Evolutionary conservation across 495 filamentous ascomycete species (phyloP).

Genomic region (Staphylotrichum longicolle): DNA sequence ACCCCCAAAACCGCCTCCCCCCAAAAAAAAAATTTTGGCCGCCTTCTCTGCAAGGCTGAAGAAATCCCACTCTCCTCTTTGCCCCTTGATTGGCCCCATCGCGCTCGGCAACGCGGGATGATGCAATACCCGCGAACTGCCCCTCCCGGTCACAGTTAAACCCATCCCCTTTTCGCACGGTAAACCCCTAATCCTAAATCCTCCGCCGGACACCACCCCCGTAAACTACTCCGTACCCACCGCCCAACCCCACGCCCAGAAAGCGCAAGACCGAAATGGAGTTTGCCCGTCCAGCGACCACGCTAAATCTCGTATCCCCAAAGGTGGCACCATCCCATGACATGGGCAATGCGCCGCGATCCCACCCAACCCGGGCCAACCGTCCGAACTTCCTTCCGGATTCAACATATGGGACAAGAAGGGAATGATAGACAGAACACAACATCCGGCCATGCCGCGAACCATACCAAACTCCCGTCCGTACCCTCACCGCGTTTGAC

Average conservation of each 20-base stretch:
- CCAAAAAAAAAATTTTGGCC: slow-evolving; percentile 1
- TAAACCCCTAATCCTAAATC: background rate
- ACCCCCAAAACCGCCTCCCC: background rate
- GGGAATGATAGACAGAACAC: no score
- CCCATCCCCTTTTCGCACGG: background rate
- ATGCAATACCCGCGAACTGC: slow-evolving; percentile 10
- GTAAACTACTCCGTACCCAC: background rate
- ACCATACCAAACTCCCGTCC: no score
- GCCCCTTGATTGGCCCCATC: background rate
- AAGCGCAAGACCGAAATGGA: no score
- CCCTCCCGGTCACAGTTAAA: background rate
- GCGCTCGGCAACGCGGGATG: background rate
- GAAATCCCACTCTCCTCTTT: background rate
- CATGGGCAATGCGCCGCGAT: background rate
- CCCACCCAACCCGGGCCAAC: background rate
- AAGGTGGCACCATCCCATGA: slow-evolving; percentile 13
- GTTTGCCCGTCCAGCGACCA: no score
- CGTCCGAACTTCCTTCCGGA: background rate
- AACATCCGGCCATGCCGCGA: no score
- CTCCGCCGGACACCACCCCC: background rate
- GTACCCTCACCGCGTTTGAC: no score
- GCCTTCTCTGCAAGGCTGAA: slow-evolving; percentile 22
- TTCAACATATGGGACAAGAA: no score
- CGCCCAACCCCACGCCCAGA: background rate
- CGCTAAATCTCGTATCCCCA: slow-evolving; percentile 14